Percentiles rank a stretch among this genome's conserved stretches.
Conservation (phyloP, 495 filamentous ascomycete genomes). For the Corynascus novoguineensis region DNA sequence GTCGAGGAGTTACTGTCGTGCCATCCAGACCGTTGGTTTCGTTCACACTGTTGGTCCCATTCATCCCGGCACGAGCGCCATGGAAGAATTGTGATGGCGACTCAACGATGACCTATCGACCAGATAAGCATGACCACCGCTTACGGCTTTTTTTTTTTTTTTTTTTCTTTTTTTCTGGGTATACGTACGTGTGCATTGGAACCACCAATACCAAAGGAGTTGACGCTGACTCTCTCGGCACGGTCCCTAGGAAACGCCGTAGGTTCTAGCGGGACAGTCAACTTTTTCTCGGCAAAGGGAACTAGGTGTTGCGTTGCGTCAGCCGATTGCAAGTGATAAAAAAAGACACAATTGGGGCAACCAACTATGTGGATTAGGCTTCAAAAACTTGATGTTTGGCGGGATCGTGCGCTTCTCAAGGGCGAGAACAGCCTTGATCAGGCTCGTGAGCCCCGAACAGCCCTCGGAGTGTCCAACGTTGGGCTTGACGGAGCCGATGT, state of each 20-base stretch:
- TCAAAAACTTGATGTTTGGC: not conserved
- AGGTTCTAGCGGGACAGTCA: slow-evolving; percentile 22
- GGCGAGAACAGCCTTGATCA: not conserved
- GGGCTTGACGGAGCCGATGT: slow-evolving; percentile 3
- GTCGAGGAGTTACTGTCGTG: not conserved
- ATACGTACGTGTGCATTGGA: slow-evolving; percentile 16
- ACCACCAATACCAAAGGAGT: slow-evolving; percentile 51
- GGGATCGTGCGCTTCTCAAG: not conserved
- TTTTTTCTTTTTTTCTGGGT: no score
- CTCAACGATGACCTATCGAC: not conserved
- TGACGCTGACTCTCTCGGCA: slow-evolving; percentile 35
- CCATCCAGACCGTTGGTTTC: not conserved
- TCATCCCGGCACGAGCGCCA: not conserved
- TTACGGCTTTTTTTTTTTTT: no score
- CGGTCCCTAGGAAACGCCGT: slow-evolving; percentile 21
- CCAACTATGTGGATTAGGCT: not conserved
- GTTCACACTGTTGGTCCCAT: not conserved
- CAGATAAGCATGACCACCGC: not conserved
- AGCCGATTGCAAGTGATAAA: not conserved
- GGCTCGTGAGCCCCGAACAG: not conserved
- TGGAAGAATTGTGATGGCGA: not conserved
- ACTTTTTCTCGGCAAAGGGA: slow-evolving; percentile 13
- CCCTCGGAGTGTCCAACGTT: not conserved
- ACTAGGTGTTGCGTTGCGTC: not conserved
- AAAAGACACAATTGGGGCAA: not conserved